Evolutionary conservation across 2,329 filamentous ascomycete genomes (phyloP).

Genomic region (Fusarium hainanense): DNA sequence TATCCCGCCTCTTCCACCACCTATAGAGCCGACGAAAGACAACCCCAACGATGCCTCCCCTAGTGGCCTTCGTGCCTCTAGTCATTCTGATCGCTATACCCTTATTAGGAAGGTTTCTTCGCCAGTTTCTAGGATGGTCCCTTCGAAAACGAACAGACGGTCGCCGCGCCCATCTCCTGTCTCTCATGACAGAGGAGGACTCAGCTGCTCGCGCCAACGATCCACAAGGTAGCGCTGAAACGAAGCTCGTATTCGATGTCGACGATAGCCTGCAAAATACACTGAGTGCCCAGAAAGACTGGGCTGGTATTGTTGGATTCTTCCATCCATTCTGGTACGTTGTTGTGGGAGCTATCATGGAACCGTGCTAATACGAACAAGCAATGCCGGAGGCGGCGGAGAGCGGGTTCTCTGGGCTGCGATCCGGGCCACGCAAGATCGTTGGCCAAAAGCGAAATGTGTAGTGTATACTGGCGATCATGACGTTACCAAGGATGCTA

Average conservation of each 20-base stretch:
- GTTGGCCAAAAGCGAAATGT: slow-evolving; percentile 89
- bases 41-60: slow-evolving; percentile 11
- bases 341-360: not conserved
- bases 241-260: slow-evolving; percentile 68
- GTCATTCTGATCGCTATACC: slow-evolving; percentile 43
- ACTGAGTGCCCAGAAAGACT: slow-evolving; percentile 64
- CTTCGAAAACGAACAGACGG: slow-evolving; percentile 72
- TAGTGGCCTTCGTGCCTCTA: slow-evolving; percentile 29
- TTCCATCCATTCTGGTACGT: slow-evolving; percentile 96
- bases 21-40: slow-evolving; percentile 4
- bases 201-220: slow-evolving; percentile 51
- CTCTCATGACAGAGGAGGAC: slow-evolving; percentile 61
- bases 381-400: slow-evolving; percentile 94
- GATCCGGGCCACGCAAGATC: slow-evolving; percentile 87
- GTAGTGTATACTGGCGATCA: slow-evolving; percentile 97
- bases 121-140: slow-evolving; percentile 66
- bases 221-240: slow-evolving; percentile 58
- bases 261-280: slow-evolving; percentile 48
- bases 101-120: slow-evolving; percentile 49
- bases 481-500: slow-evolving; percentile 82
- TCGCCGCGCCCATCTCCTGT: slow-evolving; percentile 67
- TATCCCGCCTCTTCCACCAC: not conserved
- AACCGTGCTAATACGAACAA: slow-evolving; percentile 51
- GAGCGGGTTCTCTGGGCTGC: slow-evolving; percentile 97
- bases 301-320: slow-evolving; percentile 91